Conservation (phyloP, 306 rosid genomes). For the Rosa lucieae region DNA sequence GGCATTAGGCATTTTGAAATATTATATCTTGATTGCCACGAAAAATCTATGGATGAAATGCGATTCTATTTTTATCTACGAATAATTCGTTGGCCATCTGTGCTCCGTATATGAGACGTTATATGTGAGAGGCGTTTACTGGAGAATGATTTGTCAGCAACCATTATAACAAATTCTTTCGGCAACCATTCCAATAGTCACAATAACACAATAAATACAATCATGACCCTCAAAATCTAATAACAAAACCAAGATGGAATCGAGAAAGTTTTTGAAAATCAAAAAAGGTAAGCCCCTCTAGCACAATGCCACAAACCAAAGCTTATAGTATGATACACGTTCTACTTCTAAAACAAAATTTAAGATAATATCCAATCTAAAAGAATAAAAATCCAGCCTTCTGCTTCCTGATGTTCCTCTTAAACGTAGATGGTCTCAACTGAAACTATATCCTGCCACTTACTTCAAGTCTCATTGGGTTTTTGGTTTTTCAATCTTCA, state of each 20-base stretch:
- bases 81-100: too few relatives aligned
- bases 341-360: too few relatives aligned
- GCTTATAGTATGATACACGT: conserved; percentile 45
- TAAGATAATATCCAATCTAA: too few relatives aligned
- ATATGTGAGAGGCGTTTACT: too few relatives aligned
- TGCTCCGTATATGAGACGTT: too few relatives aligned
- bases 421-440: conserved; percentile 25
- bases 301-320: not conserved
- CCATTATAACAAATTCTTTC: not conserved
- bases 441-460: conserved; percentile 23
- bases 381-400: conserved; percentile 23
- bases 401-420: conserved; percentile 29
- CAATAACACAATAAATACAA: not conserved
- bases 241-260: not conserved
- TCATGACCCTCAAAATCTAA: not conserved
- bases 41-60: too few relatives aligned
- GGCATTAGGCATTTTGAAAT: too few relatives aligned
- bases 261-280: too few relatives aligned
- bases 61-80: too few relatives aligned
- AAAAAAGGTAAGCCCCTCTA: not conserved
- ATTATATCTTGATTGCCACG: too few relatives aligned
- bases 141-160: not conserved
- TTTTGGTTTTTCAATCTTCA: conserved; percentile 78
- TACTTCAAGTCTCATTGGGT: conserved; percentile 41
- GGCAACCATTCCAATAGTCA: not conserved